Evolutionary conservation across 306 rosid species (phyloP).

Genomic region (Oemleria cerasiformis): DNA sequence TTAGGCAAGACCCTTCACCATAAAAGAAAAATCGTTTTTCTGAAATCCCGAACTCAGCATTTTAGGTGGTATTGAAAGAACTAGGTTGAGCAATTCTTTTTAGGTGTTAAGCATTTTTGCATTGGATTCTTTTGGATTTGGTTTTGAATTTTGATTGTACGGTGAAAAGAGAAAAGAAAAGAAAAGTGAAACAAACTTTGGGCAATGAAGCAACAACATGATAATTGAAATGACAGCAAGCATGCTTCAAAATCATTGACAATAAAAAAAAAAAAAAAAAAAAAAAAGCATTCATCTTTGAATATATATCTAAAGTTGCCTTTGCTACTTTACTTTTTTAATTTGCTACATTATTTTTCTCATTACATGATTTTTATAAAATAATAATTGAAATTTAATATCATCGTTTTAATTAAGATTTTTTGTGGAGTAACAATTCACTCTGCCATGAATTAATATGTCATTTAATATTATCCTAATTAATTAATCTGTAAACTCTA

Average conservation of each 20-base stretch:
- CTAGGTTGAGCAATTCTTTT: not conserved
- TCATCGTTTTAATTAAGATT: too few relatives aligned
- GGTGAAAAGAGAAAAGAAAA: constrained; percentile 6
- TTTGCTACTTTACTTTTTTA: constrained; percentile 20
- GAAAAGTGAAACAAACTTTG: constrained; percentile 38
- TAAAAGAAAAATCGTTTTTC: not conserved
- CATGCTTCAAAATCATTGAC: constrained; percentile 22
- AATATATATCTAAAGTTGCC: constrained; percentile 29
- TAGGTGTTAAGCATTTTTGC: not conserved
- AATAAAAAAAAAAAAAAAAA: constrained; percentile 13
- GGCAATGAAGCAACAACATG: constrained; percentile 35
- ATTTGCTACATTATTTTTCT: constrained; percentile 4
- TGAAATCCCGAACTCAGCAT: too few relatives aligned
- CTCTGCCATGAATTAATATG: too few relatives aligned
- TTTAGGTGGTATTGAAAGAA: not conserved
- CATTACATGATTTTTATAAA: not conserved
- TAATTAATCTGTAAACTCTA: too few relatives aligned
- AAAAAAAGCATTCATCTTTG: constrained; percentile 8
- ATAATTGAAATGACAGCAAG: constrained; percentile 46
- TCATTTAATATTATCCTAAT: too few relatives aligned
- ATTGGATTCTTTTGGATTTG: constrained; percentile 6
- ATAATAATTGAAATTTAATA: not conserved
- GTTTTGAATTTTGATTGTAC: not conserved
- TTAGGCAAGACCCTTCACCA: constrained; percentile 4
- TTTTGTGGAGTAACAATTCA: too few relatives aligned